A percentile compares a stretch with the other conserved stretches of the same genome.
phyloP scores from a whole-genome alignment of 768 basidiomycete species.

The Glaciozyma martinii region DNA sequence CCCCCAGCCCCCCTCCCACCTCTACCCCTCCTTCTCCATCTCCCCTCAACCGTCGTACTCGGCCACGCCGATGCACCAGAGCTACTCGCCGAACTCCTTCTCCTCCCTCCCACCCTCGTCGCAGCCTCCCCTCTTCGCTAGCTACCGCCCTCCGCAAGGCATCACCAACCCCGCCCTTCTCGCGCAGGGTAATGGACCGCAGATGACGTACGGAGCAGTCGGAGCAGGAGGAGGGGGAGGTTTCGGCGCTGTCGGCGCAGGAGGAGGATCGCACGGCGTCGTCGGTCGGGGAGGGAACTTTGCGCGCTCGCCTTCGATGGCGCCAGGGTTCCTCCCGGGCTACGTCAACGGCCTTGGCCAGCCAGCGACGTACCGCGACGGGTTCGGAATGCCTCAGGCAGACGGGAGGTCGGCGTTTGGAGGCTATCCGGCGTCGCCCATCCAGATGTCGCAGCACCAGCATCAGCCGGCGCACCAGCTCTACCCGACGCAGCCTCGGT shows the following conservation, averaged over 20 bases:
- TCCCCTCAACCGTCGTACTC: neutral
- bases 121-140: neutral
- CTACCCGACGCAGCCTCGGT: too few species aligned
- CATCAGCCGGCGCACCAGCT: too few species aligned
- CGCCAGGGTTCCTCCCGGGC: too few species aligned
- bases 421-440: too few species aligned
- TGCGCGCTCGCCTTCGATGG: too few species aligned
- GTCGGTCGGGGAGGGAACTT: too few species aligned
- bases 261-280: neutral
- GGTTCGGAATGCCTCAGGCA: too few species aligned
- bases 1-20: neutral
- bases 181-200: constrained; percentile 20
- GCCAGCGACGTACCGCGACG: too few species aligned
- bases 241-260: neutral
- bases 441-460: too few species aligned
- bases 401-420: too few species aligned
- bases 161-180: constrained; percentile 30
- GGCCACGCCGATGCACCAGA: neutral
- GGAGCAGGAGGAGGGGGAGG: constrained; percentile 3
- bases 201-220: constrained; percentile 1
- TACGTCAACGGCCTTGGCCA: too few species aligned
- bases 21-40: constrained; percentile 7
- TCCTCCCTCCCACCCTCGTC: constrained; percentile 3
- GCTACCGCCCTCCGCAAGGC: constrained; percentile 7
- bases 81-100: constrained; percentile 3